Evolutionary conservation across 169 alveolate species (phyloP).

Genomic region (Plasmodium cynomolgi): DNA sequence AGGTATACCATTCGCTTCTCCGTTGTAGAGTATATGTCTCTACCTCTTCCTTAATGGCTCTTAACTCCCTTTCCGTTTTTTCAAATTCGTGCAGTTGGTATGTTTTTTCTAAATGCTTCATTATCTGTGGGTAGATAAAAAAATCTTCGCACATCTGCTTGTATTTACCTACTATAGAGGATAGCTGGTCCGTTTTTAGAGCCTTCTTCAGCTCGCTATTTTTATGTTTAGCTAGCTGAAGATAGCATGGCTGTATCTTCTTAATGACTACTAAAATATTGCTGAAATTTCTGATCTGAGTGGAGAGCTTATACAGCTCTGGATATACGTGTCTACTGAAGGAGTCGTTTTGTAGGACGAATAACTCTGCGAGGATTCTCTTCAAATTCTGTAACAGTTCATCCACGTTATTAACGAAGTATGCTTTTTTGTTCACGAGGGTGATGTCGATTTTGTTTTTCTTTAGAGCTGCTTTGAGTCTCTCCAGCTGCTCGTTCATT

Average conservation of each 20-base stretch:
- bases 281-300: not conserved
- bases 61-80: not conserved
- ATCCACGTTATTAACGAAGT: constrained; percentile 10
- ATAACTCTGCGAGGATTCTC: not conserved
- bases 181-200: not conserved
- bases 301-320: constrained; percentile 11
- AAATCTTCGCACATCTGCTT: constrained; percentile 53
- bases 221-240: constrained; percentile 24
- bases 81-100: constrained; percentile 1
- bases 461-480: not conserved
- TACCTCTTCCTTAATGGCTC: not conserved
- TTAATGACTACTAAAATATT: not conserved
- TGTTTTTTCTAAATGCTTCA: constrained; percentile 23
- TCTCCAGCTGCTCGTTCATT: constrained; percentile 22
- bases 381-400: not conserved
- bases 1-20: constrained; percentile 17
- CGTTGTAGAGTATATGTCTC: constrained; percentile 7
- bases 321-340: constrained; percentile 25
- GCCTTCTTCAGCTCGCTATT: constrained; percentile 34
- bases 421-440: constrained; percentile 36
- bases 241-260: constrained; percentile 15
- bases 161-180: not conserved
- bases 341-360: not conserved
- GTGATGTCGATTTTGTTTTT: constrained; percentile 34
- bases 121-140: constrained; percentile 50